Evolutionary conservation across 2,329 filamentous ascomycete genomes (phyloP).

Genomic region (Clonostachys solani): DNA sequence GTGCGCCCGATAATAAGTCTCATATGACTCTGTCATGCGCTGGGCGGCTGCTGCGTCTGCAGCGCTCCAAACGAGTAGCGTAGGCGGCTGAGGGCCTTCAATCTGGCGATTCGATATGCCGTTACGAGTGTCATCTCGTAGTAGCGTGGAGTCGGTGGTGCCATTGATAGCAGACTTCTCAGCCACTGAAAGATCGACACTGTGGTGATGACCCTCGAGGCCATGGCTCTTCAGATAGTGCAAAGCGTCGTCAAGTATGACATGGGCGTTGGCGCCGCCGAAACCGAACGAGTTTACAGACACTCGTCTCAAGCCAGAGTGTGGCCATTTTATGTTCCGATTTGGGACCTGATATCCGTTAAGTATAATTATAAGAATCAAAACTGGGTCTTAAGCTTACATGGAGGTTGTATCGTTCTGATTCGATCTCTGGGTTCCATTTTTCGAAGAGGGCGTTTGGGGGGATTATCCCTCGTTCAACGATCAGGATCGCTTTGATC

Average conservation of each 20-base stretch:
- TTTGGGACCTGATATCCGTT: neutral
- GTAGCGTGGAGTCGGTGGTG: no score
- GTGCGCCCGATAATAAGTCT: neutral
- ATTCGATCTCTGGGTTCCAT: neutral
- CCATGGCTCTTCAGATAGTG: slow-evolving; percentile 4
- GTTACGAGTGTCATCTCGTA: neutral
- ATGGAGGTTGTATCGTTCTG: no score
- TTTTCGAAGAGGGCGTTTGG: slow-evolving; percentile 38
- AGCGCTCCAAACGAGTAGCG: slow-evolving; percentile 1
- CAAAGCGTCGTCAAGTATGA: slow-evolving; percentile 10
- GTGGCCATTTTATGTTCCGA: neutral
- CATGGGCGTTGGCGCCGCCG: slow-evolving; percentile 13
- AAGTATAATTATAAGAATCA: neutral
- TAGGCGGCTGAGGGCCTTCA: no score
- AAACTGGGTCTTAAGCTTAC: no score
- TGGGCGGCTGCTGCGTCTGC: neutral
- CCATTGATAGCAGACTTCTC: neutral
- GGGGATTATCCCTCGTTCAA: slow-evolving; percentile 43
- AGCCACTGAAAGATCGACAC: neutral
- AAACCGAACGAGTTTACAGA: slow-evolving; percentile 12
- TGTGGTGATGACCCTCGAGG: slow-evolving; percentile 1
- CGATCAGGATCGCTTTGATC: slow-evolving; percentile 26
- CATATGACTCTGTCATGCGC: neutral
- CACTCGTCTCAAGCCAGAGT: slow-evolving; percentile 1
- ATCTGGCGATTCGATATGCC: neutral